Percentiles rank a stretch among this genome's conserved stretches.
Evolutionary conservation across 495 filamentous ascomycete species (phyloP).

Genomic region (Terfezia claveryi): DNA sequence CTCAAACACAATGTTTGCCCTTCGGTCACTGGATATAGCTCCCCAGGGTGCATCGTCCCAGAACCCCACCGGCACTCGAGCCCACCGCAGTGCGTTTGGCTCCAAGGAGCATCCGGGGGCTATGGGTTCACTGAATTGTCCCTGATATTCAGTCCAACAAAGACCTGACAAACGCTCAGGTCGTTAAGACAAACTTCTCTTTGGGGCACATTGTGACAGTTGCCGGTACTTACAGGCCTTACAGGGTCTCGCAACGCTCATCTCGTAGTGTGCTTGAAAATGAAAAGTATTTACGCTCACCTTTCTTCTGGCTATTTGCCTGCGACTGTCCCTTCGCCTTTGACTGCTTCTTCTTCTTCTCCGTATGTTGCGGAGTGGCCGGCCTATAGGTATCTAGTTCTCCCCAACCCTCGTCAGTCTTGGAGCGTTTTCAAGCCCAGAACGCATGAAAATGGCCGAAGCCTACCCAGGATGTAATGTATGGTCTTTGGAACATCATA

Average conservation of each 20-base stretch:
- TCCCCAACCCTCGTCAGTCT: background rate
- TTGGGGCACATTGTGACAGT: too few relatives aligned
- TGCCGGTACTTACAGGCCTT: too few relatives aligned
- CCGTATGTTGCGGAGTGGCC: background rate
- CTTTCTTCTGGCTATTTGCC: too few relatives aligned
- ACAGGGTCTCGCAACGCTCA: too few relatives aligned
- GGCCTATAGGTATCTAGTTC: background rate
- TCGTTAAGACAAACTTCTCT: too few relatives aligned
- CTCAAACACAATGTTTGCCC: constrained; percentile 41
- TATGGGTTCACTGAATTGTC: too few relatives aligned
- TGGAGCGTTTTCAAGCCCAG: constrained; percentile 20
- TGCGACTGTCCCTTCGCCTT: background rate
- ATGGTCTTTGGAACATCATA: constrained; percentile 75
- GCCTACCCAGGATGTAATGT: constrained; percentile 46
- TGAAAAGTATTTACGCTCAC: too few relatives aligned
- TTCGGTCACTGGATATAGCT: constrained; percentile 45
- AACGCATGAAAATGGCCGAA: constrained; percentile 5
- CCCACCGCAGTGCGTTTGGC: background rate
- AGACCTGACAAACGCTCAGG: too few relatives aligned
- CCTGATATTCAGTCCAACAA: too few relatives aligned
- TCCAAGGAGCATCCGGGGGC: too few relatives aligned
- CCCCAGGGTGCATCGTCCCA: constrained; percentile 79
- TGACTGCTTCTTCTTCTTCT: background rate
- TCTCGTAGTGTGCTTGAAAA: too few relatives aligned
- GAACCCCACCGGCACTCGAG: constrained; percentile 26